Percentiles rank a stretch among this genome's conserved stretches.
phyloP scores from a whole-genome alignment of 1,284 basidiomycete genomes.

The Apiotrichum akiyoshidainum region DNA sequence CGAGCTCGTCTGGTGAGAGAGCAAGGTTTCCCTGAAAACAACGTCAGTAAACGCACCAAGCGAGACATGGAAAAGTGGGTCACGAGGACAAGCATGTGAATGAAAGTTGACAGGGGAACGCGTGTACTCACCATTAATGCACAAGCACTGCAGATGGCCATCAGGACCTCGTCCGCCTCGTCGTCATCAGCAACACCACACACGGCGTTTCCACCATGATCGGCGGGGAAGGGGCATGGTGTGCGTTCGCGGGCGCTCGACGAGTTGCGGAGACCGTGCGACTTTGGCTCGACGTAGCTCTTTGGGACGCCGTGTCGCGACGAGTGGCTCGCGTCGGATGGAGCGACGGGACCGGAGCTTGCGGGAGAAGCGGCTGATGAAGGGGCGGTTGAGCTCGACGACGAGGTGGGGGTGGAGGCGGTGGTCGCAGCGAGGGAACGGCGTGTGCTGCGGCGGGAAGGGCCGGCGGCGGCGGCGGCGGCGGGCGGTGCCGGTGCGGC shows the following conservation, averaged over 20 bases:
- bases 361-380: neutral
- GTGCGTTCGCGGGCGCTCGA: slow-evolving; percentile 32
- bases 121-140: slow-evolving; percentile 36
- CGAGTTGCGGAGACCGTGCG: slow-evolving; percentile 40
- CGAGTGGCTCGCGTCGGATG: slow-evolving; percentile 5
- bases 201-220: slow-evolving; percentile 39
- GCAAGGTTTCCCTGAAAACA: slow-evolving; percentile 44
- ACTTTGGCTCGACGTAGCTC: slow-evolving; percentile 31
- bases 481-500: neutral
- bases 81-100: neutral
- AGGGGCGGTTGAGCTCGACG: neutral
- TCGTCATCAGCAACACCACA: slow-evolving; percentile 44
- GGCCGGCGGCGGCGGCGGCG: slow-evolving; percentile 2
- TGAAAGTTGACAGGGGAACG: neutral
- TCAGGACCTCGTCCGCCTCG: slow-evolving; percentile 44
- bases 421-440: slow-evolving; percentile 5
- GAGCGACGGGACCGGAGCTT: slow-evolving; percentile 7
- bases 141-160: slow-evolving; percentile 44
- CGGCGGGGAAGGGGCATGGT: slow-evolving; percentile 39
- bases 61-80: neutral
- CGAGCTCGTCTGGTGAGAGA: slow-evolving; percentile 44
- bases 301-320: slow-evolving; percentile 5
- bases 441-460: slow-evolving; percentile 8
- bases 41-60: slow-evolving; percentile 5
- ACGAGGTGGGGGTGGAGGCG: neutral